phyloP scores from a whole-genome alignment of 768 basidiomycete species.

The Boletus sensibilis region DNA sequence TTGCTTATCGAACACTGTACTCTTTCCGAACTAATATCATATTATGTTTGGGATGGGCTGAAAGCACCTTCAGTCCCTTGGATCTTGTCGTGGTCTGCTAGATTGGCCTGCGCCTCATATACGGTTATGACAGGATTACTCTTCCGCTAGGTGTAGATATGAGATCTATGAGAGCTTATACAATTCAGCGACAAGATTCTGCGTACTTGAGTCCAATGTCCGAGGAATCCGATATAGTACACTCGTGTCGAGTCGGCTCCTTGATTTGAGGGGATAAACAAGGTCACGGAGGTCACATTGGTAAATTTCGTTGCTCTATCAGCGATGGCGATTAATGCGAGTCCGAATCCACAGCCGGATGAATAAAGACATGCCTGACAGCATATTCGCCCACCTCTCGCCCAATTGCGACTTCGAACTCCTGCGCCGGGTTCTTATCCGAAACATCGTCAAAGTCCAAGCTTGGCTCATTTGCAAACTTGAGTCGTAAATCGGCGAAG shows the following conservation, averaged over 20 bases:
- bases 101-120: constrained; percentile 84
- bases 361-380: constrained; percentile 55
- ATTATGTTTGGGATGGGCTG: constrained; percentile 42
- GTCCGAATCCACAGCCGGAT: neutral
- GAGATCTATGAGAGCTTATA: neutral
- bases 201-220: constrained; percentile 75
- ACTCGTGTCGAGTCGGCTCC: constrained; percentile 75
- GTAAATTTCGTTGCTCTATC: constrained; percentile 82
- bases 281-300: constrained; percentile 73
- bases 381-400: constrained; percentile 83
- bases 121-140: constrained; percentile 77
- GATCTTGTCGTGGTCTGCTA: constrained; percentile 86
- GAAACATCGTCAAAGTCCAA: constrained; percentile 79
- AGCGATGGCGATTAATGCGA: neutral
- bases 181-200: neutral
- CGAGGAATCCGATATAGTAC: constrained; percentile 85
- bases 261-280: constrained; percentile 79
- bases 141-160: constrained; percentile 57
- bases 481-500: neutral
- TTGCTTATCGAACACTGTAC: constrained; percentile 6
- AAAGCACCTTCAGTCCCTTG: constrained; percentile 70
- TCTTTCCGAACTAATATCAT: neutral
- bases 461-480: constrained; percentile 78
- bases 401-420: constrained; percentile 65
- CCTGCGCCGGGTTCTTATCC: constrained; percentile 64